Base-by-base conservation (phyloP, 2,329 filamentous ascomycete genomes). In the Phialophora macrospora region DNA sequence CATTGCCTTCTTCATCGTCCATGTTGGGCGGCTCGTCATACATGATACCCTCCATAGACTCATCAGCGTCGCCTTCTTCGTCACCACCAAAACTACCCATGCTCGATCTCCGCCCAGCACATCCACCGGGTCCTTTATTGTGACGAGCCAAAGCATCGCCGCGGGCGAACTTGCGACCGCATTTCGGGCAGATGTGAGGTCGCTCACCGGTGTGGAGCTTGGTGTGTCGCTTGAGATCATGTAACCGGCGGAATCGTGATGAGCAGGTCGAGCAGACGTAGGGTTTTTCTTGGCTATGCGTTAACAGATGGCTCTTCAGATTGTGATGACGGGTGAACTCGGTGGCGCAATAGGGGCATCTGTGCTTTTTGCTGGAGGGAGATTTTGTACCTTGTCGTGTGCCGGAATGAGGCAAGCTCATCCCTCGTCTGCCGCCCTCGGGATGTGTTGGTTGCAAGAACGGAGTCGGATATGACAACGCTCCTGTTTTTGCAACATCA, bases 251-350 rank as follows among this genome's bases (percentile, higher is more conserved):
- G 78, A 99, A 99, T 60, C 94, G 88, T 77, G 95, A 91, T 72
- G 94, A 87, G 77, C 95, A 99, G n/a, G 91, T 92, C 68, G 92
- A 89, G 76, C 95, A 99, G 30, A 95, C 87, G 75, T 95, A 99
- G 0, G 95, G 95, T 79, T 99, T 99, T 78, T 99, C 95, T 82
- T 99, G 94, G 74, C 93, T 97, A 78, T 98, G 95, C 0, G 95
- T 98, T 75, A 99, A 86, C 64, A 99, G 85, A 80, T 99, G 95
- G 72, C 93, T 97, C 80, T 98, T 99, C 30, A 98, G 85, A 74
- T 99, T 98, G 77, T 98, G 95, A 76, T 98, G 95, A 52, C 95
- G 88, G 30, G 95, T 99, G 73, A 99, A 99, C 74, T 97, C 95
- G 4, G 95, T 97, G 46, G 92, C 88, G 82, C 95, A 99, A 77